Conservation (phyloP, 2,329 filamentous ascomycete species). For the Cryphonectria naterciae region DNA sequence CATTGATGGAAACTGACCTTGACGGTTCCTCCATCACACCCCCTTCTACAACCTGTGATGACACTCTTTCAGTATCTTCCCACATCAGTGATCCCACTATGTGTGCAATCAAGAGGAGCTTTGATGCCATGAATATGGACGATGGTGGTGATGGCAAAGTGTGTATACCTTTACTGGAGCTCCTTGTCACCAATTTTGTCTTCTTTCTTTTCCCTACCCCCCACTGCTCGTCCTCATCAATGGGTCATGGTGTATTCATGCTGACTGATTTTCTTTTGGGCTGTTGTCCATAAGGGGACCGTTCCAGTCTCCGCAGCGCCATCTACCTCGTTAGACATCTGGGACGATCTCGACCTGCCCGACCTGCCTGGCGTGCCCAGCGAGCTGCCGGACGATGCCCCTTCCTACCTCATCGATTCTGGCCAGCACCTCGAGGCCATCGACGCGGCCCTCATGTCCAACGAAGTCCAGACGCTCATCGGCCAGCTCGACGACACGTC, state of each 20-base stretch:
- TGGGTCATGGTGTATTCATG: background rate
- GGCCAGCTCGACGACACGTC: background rate
- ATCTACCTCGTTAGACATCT: background rate
- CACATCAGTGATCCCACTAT: background rate
- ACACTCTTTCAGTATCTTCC: background rate
- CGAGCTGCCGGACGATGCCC: background rate
- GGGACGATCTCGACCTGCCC: slow-evolving; percentile 10
- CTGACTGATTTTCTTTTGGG: background rate
- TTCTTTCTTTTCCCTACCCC: too few species aligned
- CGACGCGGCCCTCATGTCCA: background rate
- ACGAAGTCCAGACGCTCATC: background rate
- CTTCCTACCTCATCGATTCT: background rate
- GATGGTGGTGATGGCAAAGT: background rate
- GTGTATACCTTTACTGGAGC: background rate
- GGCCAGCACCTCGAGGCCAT: background rate
- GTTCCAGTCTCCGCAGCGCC: background rate
- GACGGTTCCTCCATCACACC: background rate
- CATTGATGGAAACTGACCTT: background rate
- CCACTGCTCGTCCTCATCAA: background rate
- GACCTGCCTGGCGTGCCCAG: slow-evolving; percentile 3
- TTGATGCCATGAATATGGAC: background rate
- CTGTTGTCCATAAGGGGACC: background rate
- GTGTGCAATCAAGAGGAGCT: background rate
- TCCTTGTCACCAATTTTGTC: background rate
- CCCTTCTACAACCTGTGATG: background rate